Conservation (phyloP, 2,329 filamentous ascomycete genomes). For the Shiraia bambusicola region DNA sequence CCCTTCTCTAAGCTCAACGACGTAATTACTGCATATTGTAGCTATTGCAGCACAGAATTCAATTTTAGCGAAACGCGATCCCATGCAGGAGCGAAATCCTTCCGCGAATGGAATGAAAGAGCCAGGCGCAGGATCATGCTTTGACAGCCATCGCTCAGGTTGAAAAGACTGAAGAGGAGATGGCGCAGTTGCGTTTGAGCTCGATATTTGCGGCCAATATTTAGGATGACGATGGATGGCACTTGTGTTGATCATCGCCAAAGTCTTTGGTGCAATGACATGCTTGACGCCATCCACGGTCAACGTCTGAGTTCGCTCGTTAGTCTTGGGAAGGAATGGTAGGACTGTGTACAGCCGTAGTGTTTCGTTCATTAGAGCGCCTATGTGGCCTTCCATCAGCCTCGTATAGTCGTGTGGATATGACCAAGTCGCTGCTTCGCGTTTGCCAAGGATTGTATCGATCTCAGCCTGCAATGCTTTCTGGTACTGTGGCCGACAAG, state of each 20-base stretch:
- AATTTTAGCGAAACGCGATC: conserved; percentile 58
- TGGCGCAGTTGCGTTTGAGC: too few species aligned
- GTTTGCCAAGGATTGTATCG: neutral
- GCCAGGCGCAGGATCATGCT: conserved; percentile 60
- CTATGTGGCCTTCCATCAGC: conserved; percentile 10
- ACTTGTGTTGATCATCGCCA: too few species aligned
- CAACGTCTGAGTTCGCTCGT: too few species aligned
- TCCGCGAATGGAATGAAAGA: conserved; percentile 59
- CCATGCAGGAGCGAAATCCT: conserved; percentile 57
- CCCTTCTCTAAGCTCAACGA: conserved; percentile 73
- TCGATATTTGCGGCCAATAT: conserved; percentile 78
- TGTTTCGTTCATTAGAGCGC: conserved; percentile 13
- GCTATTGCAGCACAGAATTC: conserved; percentile 58
- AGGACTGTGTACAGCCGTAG: conserved; percentile 11
- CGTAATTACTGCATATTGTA: conserved; percentile 58
- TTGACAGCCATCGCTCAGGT: conserved; percentile 69
- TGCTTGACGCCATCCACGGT: too few species aligned
- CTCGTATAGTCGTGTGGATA: conserved; percentile 4
- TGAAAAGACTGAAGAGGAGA: conserved; percentile 58
- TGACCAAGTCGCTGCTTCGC: neutral
- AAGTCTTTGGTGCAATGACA: too few species aligned
- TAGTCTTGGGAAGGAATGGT: conserved; percentile 7
- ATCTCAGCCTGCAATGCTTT: neutral
- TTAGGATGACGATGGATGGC: conserved; percentile 68
- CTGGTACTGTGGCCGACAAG: neutral